Evolutionary conservation across 176 grass and related monocot genomes (phyloP).

Genomic region (Oryza officinalis): DNA sequence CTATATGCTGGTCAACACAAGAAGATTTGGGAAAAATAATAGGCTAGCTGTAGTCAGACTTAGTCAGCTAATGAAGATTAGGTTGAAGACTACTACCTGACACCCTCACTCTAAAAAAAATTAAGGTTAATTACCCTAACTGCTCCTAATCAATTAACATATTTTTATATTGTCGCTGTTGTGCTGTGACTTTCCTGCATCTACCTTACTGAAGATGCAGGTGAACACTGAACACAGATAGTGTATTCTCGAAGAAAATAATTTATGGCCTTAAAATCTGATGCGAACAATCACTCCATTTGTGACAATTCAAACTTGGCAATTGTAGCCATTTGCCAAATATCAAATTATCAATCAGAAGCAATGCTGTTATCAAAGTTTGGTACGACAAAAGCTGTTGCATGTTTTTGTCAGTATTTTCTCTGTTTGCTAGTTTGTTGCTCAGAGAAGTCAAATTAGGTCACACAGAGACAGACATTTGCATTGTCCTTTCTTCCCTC

Average conservation of each 20-base stretch:
- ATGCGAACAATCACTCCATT: neutral
- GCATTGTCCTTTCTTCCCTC: neutral
- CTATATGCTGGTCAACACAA: constrained; percentile 5
- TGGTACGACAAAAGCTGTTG: neutral
- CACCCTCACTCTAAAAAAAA: neutral
- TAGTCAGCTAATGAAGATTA: constrained; percentile 28
- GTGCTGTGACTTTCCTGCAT: neutral
- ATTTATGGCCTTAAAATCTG: neutral
- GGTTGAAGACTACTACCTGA: neutral
- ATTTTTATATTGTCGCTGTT: neutral
- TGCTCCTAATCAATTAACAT: neutral
- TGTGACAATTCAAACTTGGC: neutral
- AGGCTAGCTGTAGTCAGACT: neutral
- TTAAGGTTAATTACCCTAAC: neutral
- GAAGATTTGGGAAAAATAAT: constrained; percentile 2
- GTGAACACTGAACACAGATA: neutral
- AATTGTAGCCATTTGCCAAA: neutral
- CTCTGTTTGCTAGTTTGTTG: neutral
- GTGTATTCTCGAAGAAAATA: neutral
- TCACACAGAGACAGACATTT: neutral
- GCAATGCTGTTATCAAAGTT: neutral
- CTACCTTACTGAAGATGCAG: neutral
- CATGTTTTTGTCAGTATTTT: constrained; percentile 3
- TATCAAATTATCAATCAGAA: neutral
- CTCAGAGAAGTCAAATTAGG: constrained; percentile 2